These are phyloP conservation scores for Lasiosphaeris hirsuta DNA, from an alignment of 495 filamentous ascomycete genomes.

Conservation along the genomic window DNA sequence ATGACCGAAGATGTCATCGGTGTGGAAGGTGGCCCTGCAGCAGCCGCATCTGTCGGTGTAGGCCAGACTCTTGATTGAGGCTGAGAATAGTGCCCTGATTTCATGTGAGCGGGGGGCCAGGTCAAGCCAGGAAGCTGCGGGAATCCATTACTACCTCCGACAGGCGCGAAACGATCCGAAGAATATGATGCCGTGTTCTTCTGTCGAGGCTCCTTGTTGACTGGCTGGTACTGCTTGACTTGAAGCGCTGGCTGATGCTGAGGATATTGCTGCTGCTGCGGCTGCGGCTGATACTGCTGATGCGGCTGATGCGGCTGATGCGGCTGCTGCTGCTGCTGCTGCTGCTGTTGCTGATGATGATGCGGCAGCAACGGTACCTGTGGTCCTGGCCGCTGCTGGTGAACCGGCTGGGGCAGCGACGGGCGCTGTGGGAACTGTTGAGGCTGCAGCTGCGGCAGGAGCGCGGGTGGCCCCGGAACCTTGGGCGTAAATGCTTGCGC, in stretches of 20 bases:
- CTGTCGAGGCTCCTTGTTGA: conserved; percentile 12
- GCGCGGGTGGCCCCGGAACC: not conserved
- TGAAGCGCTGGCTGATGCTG: conserved; percentile 12
- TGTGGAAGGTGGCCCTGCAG: conserved; percentile 14
- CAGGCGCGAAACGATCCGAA: conserved; percentile 35
- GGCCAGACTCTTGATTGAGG: conserved; percentile 29
- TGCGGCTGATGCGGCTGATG: no score
- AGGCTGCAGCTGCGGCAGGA: conserved; percentile 13
- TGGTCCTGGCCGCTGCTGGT: conserved; percentile 4
- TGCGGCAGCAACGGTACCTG: conserved; percentile 3
- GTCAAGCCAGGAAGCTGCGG: conserved; percentile 35
- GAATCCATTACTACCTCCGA: conserved; percentile 42
- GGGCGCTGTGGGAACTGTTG: conserved; percentile 14
- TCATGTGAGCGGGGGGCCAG: conserved; percentile 38
- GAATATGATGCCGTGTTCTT: conserved; percentile 24
- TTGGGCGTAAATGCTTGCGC: conserved; percentile 40
- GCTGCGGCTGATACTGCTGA: conserved; percentile 11
- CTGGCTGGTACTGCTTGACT: conserved; percentile 22
- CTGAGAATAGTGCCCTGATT: conserved; percentile 34
- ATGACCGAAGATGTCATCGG: conserved; percentile 31
- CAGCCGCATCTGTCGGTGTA: conserved; percentile 21
- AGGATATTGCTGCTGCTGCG: conserved; percentile 4
- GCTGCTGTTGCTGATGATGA: conserved; percentile 1
- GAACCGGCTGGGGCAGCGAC: conserved; percentile 2
- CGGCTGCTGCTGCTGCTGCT: conserved; percentile 10